A percentile compares a stretch with the other conserved stretches of the same genome.
These are phyloP conservation scores for Colletotrichum sidae DNA, from an alignment of 2,329 filamentous ascomycete species.

Conservation along the genomic window DNA sequence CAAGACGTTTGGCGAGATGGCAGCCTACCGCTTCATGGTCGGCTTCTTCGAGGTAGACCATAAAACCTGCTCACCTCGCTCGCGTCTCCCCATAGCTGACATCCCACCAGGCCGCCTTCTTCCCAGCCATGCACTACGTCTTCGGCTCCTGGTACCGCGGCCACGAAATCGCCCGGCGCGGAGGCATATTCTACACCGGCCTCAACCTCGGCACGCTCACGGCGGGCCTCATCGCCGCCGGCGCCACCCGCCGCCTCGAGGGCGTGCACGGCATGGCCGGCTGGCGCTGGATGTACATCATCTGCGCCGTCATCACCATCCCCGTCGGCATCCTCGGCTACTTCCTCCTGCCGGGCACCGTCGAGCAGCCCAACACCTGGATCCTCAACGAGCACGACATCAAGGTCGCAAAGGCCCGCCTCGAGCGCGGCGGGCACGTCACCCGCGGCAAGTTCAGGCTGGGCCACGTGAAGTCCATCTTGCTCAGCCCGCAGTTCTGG, in stretches of 20 bases:
- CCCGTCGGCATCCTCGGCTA: conserved; percentile 53
- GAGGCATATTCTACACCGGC: conserved; percentile 57
- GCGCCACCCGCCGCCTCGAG: conserved; percentile 55
- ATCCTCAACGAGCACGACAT: conserved; percentile 45
- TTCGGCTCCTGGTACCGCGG: conserved; percentile 62
- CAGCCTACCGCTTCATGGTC: conserved; percentile 46
- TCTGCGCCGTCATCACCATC: conserved; percentile 57
- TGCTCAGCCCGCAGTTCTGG: conserved; percentile 54
- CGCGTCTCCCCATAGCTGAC: conserved; percentile 43
- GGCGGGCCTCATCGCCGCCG: conserved; percentile 58
- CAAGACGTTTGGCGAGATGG: conserved; percentile 41
- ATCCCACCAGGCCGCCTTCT: conserved; percentile 49
- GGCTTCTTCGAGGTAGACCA: conserved; percentile 44
- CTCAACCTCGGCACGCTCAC: conserved; percentile 59
- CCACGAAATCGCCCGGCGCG: conserved; percentile 50
- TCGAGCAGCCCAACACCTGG: conserved; percentile 44
- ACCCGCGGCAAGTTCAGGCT: conserved; percentile 51
- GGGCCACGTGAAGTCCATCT: conserved; percentile 47
- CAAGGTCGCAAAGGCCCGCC: conserved; percentile 41
- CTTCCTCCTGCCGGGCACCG: conserved; percentile 50
- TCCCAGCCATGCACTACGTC: conserved; percentile 50
- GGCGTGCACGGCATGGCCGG: conserved; percentile 53
- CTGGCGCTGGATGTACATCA: conserved; percentile 61
- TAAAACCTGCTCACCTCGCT: no score
- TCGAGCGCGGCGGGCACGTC: conserved; percentile 55